phyloP scores from a whole-genome alignment of 2,329 filamentous ascomycete species.

The Tolypocladium ophioglossoides region DNA sequence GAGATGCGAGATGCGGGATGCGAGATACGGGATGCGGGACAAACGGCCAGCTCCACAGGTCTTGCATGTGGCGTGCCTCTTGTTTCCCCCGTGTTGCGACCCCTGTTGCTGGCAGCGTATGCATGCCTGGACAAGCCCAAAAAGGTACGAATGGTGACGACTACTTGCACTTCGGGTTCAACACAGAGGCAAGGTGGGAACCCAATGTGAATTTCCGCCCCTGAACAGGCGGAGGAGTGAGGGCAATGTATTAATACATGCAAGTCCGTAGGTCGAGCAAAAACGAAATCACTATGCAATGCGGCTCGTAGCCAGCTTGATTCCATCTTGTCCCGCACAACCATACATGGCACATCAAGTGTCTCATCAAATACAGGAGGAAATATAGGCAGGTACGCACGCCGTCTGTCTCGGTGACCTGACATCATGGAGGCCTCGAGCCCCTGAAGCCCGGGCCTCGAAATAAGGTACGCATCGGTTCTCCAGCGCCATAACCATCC shows the following conservation, averaged over 20 bases:
- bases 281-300: not conserved
- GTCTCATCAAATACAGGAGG: not conserved
- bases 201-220: not conserved
- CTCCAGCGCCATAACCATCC: not conserved
- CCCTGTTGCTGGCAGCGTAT: not conserved
- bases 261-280: not conserved
- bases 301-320: not conserved
- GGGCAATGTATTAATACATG: not conserved
- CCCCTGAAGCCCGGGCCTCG: not conserved
- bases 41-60: not conserved
- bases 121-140: not conserved
- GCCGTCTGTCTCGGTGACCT: not conserved
- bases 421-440: not conserved
- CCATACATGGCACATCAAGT: not conserved
- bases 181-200: not conserved
- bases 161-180: not conserved
- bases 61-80: not conserved
- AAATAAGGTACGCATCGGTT: not conserved
- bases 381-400: not conserved
- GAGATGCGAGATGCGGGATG: not conserved
- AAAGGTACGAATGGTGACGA: not conserved
- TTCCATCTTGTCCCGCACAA: not conserved
- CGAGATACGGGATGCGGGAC: not conserved
- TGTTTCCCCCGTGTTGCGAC: not conserved
- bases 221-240: too few relatives aligned